Base-by-base conservation (phyloP, 2,329 filamentous ascomycete species). In the Apiospora phragmitis region DNA sequence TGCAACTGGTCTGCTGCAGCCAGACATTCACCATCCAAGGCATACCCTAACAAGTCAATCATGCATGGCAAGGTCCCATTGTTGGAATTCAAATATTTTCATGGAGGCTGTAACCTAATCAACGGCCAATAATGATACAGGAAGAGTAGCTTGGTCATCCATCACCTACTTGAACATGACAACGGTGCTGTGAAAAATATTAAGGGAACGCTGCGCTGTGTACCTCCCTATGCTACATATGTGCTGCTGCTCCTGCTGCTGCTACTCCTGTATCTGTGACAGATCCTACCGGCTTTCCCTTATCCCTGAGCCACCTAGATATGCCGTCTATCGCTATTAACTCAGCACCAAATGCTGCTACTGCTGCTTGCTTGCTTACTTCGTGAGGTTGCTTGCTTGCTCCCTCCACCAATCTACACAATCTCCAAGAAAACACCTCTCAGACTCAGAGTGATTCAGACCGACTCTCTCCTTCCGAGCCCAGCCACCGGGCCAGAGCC, bases 401-500 rank as follows among this genome's bases (percentile, higher is more conserved):
- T 55, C 32, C 49, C 8, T 12, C 51, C 16, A 9, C 26, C 14
- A 35, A 35, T 21, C 29, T 21, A 59, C 51, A 18, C 29, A 6
- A 35, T 35, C 29, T n/a, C 29, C 29, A 55, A 55, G 49, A 32
- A 32, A 21, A 11, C 42, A 21, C 4, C 18, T 12, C 43, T 43
- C 38, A 7, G 1, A 11, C 41, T 38, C 18, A 38, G 29, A 62
- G 55, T 1, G 55, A 62, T n/a, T 32, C 55, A 5, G 55, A 35
- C 21, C 47, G 42, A 16, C 47, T 67, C 41, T 67, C 42, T 4
- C 65, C 42, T 7, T 68, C 67, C 8, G 51, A 65, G 49, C 90
- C 90, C 43, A 97, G 81, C 18, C 97, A 80, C 75, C 95, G 87
- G 42, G 94, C 92, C 70, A 97, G 86, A 67, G 97, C 82, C 14